These are phyloP conservation scores for Veloporphyrellus conicus DNA, from an alignment of 1,284 basidiomycete species.

Conservation along the genomic window DNA sequence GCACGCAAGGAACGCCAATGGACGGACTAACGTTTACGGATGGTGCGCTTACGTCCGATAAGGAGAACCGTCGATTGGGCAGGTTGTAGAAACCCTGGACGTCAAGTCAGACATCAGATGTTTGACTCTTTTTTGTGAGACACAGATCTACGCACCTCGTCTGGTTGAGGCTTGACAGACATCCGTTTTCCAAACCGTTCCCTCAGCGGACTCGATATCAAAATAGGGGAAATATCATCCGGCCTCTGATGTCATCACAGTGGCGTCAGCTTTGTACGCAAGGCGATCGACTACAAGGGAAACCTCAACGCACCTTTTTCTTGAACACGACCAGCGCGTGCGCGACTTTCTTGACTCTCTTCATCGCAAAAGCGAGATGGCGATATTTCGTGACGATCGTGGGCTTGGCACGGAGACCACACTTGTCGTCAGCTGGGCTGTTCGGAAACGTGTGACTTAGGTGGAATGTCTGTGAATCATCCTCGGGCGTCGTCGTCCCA, in stretches of 20 bases:
- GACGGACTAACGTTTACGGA: slow-evolving; percentile 8
- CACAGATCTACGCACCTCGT: slow-evolving; percentile 23
- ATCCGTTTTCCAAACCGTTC: slow-evolving; percentile 33
- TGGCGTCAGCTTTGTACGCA: background rate
- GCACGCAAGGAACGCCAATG: background rate
- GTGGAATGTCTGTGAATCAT: slow-evolving; percentile 25
- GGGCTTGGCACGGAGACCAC: slow-evolving; percentile 4
- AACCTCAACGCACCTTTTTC: slow-evolving; percentile 19
- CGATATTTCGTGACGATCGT: slow-evolving; percentile 12
- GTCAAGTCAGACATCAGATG: background rate
- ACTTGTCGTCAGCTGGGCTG: slow-evolving; percentile 9
- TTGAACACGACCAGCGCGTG: slow-evolving; percentile 21
- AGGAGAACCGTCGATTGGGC: slow-evolving; percentile 29
- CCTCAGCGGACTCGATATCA: slow-evolving; percentile 26
- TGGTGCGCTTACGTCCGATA: slow-evolving; percentile 20
- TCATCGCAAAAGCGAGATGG: slow-evolving; percentile 19
- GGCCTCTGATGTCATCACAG: slow-evolving; percentile 9
- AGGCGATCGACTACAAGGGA: too few relatives aligned
- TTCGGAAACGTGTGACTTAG: slow-evolving; percentile 14
- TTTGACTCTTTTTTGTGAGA: background rate
- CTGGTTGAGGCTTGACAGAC: slow-evolving; percentile 22
- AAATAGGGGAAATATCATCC: slow-evolving; percentile 26
- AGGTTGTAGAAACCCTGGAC: slow-evolving; percentile 26
- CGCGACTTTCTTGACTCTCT: slow-evolving; percentile 22
- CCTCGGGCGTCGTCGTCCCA: slow-evolving; percentile 32